Evolutionary conservation across 2,329 filamentous ascomycete species (phyloP).

Genomic region (Cercospora zeina): DNA sequence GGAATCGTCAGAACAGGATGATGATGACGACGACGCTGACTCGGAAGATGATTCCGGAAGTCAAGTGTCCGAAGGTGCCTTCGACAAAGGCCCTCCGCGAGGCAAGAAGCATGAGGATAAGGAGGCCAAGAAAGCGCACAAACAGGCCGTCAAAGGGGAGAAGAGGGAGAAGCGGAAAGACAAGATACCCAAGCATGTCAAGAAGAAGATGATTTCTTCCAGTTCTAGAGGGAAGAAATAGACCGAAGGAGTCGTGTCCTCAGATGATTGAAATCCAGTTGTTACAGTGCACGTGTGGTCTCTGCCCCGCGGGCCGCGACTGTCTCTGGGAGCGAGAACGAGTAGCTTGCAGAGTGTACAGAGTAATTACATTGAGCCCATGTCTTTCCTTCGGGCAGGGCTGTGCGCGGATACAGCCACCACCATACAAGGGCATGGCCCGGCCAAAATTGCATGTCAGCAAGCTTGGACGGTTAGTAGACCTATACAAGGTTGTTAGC

Average conservation of each 20-base stretch:
- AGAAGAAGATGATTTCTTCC: slow-evolving; percentile 77
- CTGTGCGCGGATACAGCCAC: too few species aligned
- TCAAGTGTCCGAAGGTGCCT: slow-evolving; percentile 38
- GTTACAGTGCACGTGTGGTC: not conserved
- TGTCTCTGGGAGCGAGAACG: too few species aligned
- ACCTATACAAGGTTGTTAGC: too few species aligned
- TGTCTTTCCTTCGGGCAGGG: too few species aligned
- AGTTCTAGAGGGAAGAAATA: slow-evolving; percentile 64
- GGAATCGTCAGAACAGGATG: slow-evolving; percentile 41
- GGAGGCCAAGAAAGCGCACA: slow-evolving; percentile 85
- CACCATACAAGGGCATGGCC: too few species aligned
- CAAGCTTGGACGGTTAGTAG: too few species aligned
- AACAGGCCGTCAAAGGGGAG: slow-evolving; percentile 88
- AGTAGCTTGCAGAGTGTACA: too few species aligned
- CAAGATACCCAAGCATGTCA: slow-evolving; percentile 95
- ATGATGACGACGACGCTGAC: slow-evolving; percentile 40
- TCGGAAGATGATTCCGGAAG: slow-evolving; percentile 33
- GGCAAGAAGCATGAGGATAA: slow-evolving; percentile 90
- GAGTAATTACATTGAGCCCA: too few species aligned
- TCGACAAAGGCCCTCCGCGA: slow-evolving; percentile 64
- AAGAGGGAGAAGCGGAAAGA: slow-evolving; percentile 90
- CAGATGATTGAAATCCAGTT: not conserved
- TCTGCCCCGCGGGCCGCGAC: too few species aligned
- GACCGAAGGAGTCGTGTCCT: not conserved
- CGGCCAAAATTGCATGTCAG: too few species aligned